A percentile compares a stretch with the other conserved stretches of the same genome.
These are phyloP conservation scores for Kockovaella imperatae DNA, from an alignment of 768 basidiomycete species.

Conservation along the genomic window DNA sequence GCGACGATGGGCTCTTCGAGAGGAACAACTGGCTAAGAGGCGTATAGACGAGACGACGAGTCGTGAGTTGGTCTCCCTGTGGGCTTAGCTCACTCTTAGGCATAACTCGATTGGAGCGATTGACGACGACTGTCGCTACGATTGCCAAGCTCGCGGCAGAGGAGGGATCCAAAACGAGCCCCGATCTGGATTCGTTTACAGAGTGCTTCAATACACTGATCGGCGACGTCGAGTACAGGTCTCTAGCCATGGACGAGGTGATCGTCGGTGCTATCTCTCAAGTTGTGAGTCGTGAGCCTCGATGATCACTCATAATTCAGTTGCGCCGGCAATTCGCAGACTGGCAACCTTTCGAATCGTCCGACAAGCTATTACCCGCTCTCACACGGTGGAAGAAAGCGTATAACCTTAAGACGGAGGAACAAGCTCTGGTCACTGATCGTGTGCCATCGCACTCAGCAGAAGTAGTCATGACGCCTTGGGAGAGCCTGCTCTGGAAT, in stretches of 20 bases:
- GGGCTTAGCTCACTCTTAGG: constrained; percentile 48
- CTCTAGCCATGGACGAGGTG: constrained; percentile 77
- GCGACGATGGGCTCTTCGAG: constrained; percentile 61
- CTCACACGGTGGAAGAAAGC: constrained; percentile 44
- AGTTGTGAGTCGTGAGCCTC: constrained; percentile 47
- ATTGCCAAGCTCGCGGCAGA: constrained; percentile 59
- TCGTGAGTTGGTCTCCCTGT: constrained; percentile 46
- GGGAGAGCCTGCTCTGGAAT: constrained; percentile 88
- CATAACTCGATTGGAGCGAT: constrained; percentile 65
- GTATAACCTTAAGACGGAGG: constrained; percentile 39
- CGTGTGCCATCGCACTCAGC: neutral
- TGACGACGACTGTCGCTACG: constrained; percentile 66
- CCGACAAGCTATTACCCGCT: constrained; percentile 41
- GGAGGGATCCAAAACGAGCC: constrained; percentile 59
- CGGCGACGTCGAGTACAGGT: constrained; percentile 70
- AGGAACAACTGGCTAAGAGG: constrained; percentile 63
- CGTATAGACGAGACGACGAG: constrained; percentile 69
- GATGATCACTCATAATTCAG: constrained; percentile 38
- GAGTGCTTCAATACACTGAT: constrained; percentile 66
- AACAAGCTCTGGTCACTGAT: neutral
- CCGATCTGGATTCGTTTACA: constrained; percentile 65
- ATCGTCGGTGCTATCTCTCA: constrained; percentile 88
- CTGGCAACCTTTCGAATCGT: constrained; percentile 78
- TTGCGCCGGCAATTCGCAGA: constrained; percentile 62
- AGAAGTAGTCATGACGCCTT: constrained; percentile 74